Percentiles rank a stretch among this genome's conserved stretches.
Evolutionary conservation across 2,329 filamentous ascomycete species (phyloP).

Genomic region (Sporothrix schenckii): DNA sequence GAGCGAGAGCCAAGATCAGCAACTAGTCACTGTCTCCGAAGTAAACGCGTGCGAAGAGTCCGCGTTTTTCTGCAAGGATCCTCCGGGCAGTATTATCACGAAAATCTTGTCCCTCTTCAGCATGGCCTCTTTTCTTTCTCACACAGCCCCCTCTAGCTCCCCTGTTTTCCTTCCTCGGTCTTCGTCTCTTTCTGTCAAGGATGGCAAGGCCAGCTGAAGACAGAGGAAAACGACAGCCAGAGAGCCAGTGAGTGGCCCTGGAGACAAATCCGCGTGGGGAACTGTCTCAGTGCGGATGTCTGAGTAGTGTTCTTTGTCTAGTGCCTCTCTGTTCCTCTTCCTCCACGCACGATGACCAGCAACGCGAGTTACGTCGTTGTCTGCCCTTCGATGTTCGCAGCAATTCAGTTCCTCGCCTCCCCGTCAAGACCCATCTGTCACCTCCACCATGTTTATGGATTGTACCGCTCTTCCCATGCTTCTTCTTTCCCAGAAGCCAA

Average conservation of each 20-base stretch:
- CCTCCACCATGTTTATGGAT: too few species aligned
- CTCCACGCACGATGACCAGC: too few species aligned
- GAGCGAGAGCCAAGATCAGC: slow-evolving; percentile 2
- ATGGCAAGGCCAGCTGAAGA: slow-evolving; percentile 17
- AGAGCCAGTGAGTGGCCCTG: slow-evolving; percentile 2
- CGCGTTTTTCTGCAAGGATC: not conserved
- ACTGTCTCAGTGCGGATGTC: not conserved
- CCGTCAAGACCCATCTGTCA: not conserved
- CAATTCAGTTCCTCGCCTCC: not conserved
- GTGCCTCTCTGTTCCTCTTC: not conserved
- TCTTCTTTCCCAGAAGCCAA: too few species aligned
- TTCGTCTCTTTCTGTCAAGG: not conserved
- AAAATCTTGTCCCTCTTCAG: slow-evolving; percentile 11
- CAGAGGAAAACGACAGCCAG: slow-evolving; percentile 5
- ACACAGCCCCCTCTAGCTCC: not conserved
- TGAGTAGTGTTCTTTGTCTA: not conserved
- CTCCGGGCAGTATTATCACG: not conserved
- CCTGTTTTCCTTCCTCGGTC: not conserved
- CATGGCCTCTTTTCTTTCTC: not conserved
- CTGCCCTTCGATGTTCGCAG: not conserved
- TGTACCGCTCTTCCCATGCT: too few species aligned
- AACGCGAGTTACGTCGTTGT: too few species aligned
- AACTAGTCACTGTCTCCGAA: not conserved
- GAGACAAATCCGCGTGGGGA: not conserved
- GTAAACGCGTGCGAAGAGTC: not conserved